These are phyloP conservation scores for Wickerhamomyces pijperi DNA, from an alignment of 805 yeast genomes.

Conservation along the genomic window DNA sequence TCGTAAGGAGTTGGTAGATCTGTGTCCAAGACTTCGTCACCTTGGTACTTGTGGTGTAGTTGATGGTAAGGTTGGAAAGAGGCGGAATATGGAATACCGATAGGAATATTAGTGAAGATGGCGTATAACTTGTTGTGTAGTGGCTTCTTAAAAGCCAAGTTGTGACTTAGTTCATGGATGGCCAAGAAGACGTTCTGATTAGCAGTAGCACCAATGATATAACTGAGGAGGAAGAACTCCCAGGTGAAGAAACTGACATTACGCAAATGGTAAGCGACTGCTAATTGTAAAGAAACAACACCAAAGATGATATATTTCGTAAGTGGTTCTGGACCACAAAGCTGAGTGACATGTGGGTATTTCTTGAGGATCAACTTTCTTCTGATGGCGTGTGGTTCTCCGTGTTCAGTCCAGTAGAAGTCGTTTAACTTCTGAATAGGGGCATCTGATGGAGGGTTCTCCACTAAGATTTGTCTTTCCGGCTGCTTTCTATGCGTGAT, in stretches of 20 bases:
- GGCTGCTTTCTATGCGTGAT: conserved; percentile 20
- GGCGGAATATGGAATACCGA: conserved; percentile 85
- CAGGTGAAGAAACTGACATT: conserved; percentile 39
- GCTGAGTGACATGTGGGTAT: conserved; percentile 69
- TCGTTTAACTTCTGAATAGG: conserved; percentile 34
- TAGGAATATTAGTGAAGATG: conserved; percentile 70
- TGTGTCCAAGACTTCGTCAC: conserved; percentile 75
- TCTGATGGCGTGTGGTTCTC: conserved; percentile 72
- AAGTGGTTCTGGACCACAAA: conserved; percentile 77
- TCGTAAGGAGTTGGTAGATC: conserved; percentile 80
- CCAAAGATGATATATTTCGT: conserved; percentile 65
- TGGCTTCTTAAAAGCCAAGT: conserved; percentile 72
- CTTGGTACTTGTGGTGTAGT: conserved; percentile 82
- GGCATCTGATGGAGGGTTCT: conserved; percentile 22
- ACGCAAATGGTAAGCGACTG: conserved; percentile 50
- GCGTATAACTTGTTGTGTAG: conserved; percentile 67
- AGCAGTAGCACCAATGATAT: conserved; percentile 76
- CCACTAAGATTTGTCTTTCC: conserved; percentile 11
- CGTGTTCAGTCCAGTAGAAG: conserved; percentile 75
- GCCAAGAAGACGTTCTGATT: conserved; percentile 79
- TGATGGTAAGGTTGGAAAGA: conserved; percentile 82
- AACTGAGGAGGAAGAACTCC: conserved; percentile 53
- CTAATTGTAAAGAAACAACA: conserved; percentile 61
- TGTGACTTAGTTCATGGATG: conserved; percentile 82
- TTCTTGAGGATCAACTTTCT: conserved; percentile 62